Conservation (phyloP, 139 green algal species). For the Deuterostichococcus epilithicus region DNA sequence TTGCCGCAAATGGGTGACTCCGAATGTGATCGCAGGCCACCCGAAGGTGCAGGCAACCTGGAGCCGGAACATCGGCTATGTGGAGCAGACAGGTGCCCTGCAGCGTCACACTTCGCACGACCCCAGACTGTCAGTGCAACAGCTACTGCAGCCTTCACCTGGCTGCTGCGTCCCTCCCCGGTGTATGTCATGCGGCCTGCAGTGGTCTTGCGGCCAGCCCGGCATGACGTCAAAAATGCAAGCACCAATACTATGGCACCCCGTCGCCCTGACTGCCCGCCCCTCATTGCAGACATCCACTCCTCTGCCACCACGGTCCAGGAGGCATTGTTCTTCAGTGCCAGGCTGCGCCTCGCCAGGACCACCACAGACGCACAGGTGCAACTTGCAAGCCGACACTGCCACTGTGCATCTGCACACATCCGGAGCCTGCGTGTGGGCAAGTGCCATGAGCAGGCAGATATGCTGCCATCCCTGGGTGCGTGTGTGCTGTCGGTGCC, state of each 20-base stretch:
- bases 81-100: conserved; percentile 26
- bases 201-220: too few relatives aligned
- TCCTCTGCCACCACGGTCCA: conserved; percentile 41
- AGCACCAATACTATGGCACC: too few relatives aligned
- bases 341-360: conserved; percentile 53
- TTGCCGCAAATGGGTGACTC: too few relatives aligned
- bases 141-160: conserved; percentile 3
- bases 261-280: too few relatives aligned
- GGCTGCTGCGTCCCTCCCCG: too few relatives aligned
- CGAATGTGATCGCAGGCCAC: conserved; percentile 43
- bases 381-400: neutral
- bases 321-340: conserved; percentile 58
- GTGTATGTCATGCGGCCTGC: too few relatives aligned
- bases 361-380: conserved; percentile 13
- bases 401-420: neutral
- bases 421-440: too few relatives aligned
- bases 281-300: neutral
- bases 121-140: too few relatives aligned
- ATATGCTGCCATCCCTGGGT: neutral
- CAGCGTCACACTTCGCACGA: neutral
- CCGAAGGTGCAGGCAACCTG: conserved; percentile 68
- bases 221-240: too few relatives aligned
- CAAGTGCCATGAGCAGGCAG: neutral
- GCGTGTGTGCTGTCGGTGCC: neutral
- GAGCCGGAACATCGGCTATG: conserved; percentile 58